phyloP scores from a whole-genome alignment of 768 basidiomycete genomes.

The Mycena sanguinolenta region DNA sequence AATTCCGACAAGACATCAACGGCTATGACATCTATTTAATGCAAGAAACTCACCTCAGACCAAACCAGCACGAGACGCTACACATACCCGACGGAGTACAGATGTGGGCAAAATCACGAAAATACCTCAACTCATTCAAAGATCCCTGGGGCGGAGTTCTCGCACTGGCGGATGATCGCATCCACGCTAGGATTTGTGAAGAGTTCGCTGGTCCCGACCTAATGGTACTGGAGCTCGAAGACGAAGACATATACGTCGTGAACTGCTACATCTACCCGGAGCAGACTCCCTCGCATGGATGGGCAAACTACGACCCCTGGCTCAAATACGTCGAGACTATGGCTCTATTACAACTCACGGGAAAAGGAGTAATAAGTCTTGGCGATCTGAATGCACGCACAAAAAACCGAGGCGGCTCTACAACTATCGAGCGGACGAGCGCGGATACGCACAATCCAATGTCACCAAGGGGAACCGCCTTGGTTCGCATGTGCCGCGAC shows the following conservation, averaged over 20 bases:
- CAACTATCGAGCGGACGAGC: background rate
- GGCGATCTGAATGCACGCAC: conserved; percentile 1
- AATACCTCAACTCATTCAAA: conserved; percentile 12
- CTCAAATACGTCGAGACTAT: conserved; percentile 6
- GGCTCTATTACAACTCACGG: conserved; percentile 12
- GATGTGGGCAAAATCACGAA: conserved; percentile 10
- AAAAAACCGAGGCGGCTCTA: background rate
- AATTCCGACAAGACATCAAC: conserved; percentile 1
- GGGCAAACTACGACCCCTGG: conserved; percentile 5
- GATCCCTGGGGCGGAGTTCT: background rate
- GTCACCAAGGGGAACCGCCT: background rate
- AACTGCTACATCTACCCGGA: conserved; percentile 8
- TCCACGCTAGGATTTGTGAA: background rate
- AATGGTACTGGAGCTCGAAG: conserved; percentile 1
- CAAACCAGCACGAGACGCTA: background rate
- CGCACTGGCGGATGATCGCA: background rate
- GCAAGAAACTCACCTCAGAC: conserved; percentile 13
- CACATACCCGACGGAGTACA: conserved; percentile 2
- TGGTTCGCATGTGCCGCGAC: background rate
- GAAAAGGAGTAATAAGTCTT: background rate
- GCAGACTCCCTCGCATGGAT: background rate
- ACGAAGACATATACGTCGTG: background rate
- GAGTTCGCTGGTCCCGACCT: conserved; percentile 4
- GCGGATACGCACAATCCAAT: background rate
- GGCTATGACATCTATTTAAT: conserved; percentile 5